Evolutionary conservation across 768 basidiomycete genomes (phyloP), one percentile per base, ranked within the genome.

Genomic region (Cubamyces sp.): DNA sequence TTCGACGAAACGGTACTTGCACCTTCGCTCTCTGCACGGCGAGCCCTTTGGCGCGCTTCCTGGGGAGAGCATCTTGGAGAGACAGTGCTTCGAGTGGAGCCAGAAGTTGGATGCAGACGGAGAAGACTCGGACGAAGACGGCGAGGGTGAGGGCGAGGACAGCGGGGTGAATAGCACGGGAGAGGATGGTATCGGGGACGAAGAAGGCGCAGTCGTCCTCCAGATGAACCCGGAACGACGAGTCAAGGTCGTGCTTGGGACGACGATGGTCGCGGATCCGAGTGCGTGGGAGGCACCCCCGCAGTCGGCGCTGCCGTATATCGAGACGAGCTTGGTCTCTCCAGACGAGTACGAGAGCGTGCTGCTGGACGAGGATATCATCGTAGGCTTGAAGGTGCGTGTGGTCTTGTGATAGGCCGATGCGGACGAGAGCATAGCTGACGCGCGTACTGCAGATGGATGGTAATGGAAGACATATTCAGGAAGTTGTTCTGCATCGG

Each of bases 341-440:
- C 37, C 41, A 18, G 70, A 68, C 49, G 49, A 57, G 1, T 70
- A 71, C 23, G 62, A 70, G 16, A 69, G 72, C 16, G 67, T 68
- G 25, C 21, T 74, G 53, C 66, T 74, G 9, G 73, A 74, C 30
- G 72, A 73, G 55, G 72, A 71, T 43, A 62, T 70, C 21, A 66
- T 74, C 34, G 56, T 74, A 39, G 72, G 73, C 11, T 50, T 74
- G 55, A 56, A 67, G 64, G 72, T 72, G 54, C 41, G 68, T 63
- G 12, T 30, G 18, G 3, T 16, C 18, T 26, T 15, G 12, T 21
- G 3, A 15, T 23, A 30, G 23, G 21, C 2, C 4, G 14, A 23
- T 12, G 3, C 14, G 25, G 5, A 34, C 11, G 19, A 18, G 14
- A 16, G 48, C n/a, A 16, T 49, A 34, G 28, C 26, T 62, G 46